Percentiles rank a stretch among this genome's conserved stretches.
These are phyloP conservation scores for Dactylorhiza incarnata DNA, from an alignment of 106 monocot species.

Conservation along the genomic window DNA sequence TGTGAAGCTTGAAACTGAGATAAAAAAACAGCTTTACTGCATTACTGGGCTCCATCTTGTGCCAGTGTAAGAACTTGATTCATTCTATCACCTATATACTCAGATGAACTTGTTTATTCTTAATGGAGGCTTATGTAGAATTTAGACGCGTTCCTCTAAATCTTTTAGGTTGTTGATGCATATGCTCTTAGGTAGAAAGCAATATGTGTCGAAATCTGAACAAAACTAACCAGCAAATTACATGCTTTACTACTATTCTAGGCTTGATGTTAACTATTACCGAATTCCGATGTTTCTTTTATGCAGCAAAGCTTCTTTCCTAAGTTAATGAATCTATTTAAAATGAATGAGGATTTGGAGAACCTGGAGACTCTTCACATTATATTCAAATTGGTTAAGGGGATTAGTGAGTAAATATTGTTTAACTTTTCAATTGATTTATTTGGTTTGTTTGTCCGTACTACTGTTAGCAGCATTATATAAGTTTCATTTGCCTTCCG, in stretches of 20 bases:
- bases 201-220: background rate
- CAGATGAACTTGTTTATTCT: background rate
- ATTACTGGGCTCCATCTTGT: background rate
- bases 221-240: background rate
- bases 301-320: slow-evolving; percentile 82
- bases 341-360: slow-evolving; percentile 62
- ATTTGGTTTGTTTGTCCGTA: background rate
- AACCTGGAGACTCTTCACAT: slow-evolving; percentile 72
- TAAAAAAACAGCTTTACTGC: background rate
- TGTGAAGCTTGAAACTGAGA: background rate
- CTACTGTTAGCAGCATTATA: slow-evolving; percentile 1
- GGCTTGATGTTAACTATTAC: background rate
- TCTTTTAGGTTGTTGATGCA: background rate
- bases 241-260: background rate
- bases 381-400: slow-evolving; percentile 82
- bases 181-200: background rate
- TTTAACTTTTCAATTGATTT: slow-evolving; percentile 2
- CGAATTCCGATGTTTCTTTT: background rate
- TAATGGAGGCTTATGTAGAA: background rate
- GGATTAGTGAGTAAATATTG: slow-evolving; percentile 58
- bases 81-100: background rate
- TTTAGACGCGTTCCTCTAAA: background rate
- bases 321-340: slow-evolving; percentile 70
- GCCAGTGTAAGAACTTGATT: background rate
- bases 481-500: no score